These are phyloP conservation scores for Wickerhamiella allomyrinae DNA, from an alignment of 805 yeast species.

Conservation along the genomic window DNA sequence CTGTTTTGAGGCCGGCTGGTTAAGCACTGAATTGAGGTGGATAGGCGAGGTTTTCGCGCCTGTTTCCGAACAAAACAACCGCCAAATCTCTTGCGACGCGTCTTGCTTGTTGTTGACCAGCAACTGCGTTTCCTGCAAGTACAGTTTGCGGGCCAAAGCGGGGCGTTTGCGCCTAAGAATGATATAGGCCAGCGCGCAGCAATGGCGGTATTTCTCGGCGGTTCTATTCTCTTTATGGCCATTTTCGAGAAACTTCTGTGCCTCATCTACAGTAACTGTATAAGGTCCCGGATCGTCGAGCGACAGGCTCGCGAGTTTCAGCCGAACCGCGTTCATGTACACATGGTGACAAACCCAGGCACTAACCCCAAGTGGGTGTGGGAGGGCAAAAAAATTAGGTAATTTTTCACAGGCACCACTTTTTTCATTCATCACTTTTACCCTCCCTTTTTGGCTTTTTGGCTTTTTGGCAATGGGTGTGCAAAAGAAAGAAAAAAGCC, in stretches of 20 bases:
- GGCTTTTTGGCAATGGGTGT: slow-evolving; percentile 58
- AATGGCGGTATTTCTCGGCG: background rate
- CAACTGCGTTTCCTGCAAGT: background rate
- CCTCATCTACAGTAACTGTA: background rate
- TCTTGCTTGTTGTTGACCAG: background rate
- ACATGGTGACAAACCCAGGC: background rate
- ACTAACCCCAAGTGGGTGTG: too few species aligned
- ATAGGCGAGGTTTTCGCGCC: background rate
- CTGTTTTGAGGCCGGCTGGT: background rate
- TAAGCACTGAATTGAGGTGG: background rate
- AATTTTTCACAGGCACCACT: background rate
- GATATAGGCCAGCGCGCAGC: background rate
- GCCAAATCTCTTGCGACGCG: background rate
- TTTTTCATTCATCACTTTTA: background rate
- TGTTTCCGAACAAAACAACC: background rate
- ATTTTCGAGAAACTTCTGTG: background rate
- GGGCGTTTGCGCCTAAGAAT: background rate
- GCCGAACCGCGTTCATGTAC: background rate
- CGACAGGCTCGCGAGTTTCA: background rate
- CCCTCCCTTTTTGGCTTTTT: background rate
- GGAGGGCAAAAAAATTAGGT: background rate
- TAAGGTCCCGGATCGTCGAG: background rate
- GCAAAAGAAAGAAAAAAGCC: slow-evolving; percentile 76
- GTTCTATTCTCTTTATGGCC: background rate
- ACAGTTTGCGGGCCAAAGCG: background rate